A percentile compares a stretch with the other conserved stretches of the same genome.
These are phyloP conservation scores for Lactifluus pinguis DNA, from an alignment of 768 basidiomycete genomes.

Conservation along the genomic window DNA sequence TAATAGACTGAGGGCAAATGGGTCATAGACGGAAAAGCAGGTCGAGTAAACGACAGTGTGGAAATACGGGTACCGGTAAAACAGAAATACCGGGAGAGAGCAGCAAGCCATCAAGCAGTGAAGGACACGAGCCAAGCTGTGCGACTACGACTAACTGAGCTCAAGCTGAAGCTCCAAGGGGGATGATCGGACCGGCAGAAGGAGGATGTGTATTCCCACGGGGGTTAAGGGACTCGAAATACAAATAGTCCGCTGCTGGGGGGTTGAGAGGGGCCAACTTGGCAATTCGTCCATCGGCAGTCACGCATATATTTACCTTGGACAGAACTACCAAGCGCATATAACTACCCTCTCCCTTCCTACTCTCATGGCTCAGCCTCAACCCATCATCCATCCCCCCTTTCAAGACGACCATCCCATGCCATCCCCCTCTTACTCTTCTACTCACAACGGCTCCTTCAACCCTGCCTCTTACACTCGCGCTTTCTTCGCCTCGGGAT, in stretches of 20 bases:
- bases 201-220: not conserved
- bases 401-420: constrained; percentile 23
- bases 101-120: not conserved
- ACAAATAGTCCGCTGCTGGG: constrained; percentile 9
- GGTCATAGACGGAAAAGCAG: not conserved
- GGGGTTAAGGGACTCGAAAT: not conserved
- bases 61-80: not conserved
- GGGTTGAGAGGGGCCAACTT: not conserved
- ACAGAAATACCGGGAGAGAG: not conserved
- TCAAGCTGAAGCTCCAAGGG: not conserved
- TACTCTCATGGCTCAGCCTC: constrained; percentile 31
- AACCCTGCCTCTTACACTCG: constrained; percentile 60
- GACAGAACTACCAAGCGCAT: not conserved
- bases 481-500: constrained; percentile 60
- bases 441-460: constrained; percentile 39
- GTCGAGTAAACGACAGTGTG: too few species aligned
- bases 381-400: constrained; percentile 37
- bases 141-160: not conserved
- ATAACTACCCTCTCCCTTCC: constrained; percentile 2
- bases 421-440: constrained; percentile 40
- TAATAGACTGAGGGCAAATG: not conserved
- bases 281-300: too few species aligned
- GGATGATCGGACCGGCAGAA: not conserved
- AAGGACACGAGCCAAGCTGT: not conserved
- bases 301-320: too few species aligned